Conservation (phyloP, 345 rosid species). For the Populus alba region DNA sequence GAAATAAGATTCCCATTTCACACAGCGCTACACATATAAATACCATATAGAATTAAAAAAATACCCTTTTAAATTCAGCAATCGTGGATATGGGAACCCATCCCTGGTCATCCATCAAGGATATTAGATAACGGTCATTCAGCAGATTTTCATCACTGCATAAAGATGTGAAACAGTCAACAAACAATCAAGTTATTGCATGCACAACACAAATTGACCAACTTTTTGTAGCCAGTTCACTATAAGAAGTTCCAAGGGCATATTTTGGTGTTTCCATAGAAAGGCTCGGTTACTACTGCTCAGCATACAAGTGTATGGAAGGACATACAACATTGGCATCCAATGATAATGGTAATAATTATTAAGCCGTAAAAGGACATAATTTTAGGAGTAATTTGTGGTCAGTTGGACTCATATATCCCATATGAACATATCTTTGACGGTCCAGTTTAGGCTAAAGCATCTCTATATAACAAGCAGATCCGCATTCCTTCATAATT, state of each 20-base stretch:
- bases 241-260: neutral
- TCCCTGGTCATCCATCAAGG: conserved; percentile 91
- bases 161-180: conserved; percentile 19
- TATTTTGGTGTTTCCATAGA: neutral
- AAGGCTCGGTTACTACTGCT: neutral
- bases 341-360: neutral
- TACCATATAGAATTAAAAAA: neutral
- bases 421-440: neutral
- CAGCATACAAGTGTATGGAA: neutral
- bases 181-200: neutral
- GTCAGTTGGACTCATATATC: neutral
- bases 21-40: neutral
- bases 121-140: conserved; percentile 58
- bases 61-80: conserved; percentile 90
- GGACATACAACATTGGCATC: neutral
- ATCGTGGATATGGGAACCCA: conserved; percentile 73
- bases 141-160: conserved; percentile 86
- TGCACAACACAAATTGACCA: neutral
- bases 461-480: neutral
- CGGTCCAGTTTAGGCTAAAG: neutral
- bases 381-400: neutral
- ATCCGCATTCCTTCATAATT: neutral
- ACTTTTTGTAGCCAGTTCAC: neutral
- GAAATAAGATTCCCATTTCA: neutral
- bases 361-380: neutral